These are phyloP conservation scores for Bryopsis sp. DNA, from an alignment of 139 green algal genomes.

Conservation along the genomic window DNA sequence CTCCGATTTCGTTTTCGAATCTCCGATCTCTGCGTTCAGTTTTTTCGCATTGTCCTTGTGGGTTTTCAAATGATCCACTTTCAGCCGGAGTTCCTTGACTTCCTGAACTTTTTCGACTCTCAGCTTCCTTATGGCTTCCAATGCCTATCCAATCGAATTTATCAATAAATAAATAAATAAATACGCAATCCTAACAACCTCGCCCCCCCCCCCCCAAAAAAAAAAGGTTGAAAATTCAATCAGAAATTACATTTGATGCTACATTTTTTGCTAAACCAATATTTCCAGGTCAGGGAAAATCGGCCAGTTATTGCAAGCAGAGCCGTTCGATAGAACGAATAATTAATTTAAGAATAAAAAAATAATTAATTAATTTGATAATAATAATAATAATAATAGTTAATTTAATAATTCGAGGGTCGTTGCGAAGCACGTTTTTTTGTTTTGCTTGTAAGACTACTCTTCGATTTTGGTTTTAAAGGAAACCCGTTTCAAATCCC, in stretches of 20 bases:
- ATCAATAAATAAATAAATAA: slow-evolving; percentile 2
- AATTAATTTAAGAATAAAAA: too few species aligned
- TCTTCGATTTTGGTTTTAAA: too few species aligned
- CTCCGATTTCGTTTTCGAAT: slow-evolving; percentile 9
- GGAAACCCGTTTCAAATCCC: too few species aligned
- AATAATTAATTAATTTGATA: too few species aligned
- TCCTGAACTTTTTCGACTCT: slow-evolving; percentile 62
- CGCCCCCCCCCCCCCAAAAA: too few species aligned
- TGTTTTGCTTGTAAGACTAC: too few species aligned
- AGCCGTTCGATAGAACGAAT: slow-evolving; percentile 18
- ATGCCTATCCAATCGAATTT: too few species aligned
- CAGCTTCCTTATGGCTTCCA: slow-evolving; percentile 85
- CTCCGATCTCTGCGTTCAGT: slow-evolving; percentile 21
- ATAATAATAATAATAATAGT: too few species aligned
- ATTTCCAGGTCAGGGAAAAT: background rate
- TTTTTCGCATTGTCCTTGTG: slow-evolving; percentile 39
- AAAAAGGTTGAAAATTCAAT: too few species aligned
- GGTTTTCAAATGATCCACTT: slow-evolving; percentile 60
- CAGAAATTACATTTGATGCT: background rate
- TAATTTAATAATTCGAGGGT: too few species aligned
- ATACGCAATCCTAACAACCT: too few species aligned
- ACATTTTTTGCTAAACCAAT: background rate
- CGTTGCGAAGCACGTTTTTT: too few species aligned
- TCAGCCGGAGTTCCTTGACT: slow-evolving; percentile 51
- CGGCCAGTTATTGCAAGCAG: slow-evolving; percentile 7